Conservation (phyloP, 768 basidiomycete genomes). For the Collybia sordida region DNA sequence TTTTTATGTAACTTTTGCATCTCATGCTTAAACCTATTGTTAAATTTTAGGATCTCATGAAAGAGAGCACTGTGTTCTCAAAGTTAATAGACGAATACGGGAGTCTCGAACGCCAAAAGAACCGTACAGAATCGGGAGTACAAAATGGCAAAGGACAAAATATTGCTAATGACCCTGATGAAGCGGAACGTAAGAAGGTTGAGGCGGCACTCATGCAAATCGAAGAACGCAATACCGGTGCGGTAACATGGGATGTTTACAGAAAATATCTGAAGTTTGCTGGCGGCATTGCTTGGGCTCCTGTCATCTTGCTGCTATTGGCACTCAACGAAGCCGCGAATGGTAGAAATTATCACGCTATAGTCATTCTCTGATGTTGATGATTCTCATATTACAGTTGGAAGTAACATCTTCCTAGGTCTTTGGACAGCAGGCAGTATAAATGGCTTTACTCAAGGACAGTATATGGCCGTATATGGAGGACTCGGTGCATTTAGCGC, state of each 20-base stretch:
- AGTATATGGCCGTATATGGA: conserved; percentile 68
- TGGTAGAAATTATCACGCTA: conserved; percentile 30
- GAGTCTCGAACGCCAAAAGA: conserved; percentile 33
- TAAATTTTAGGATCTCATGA: conserved; percentile 40
- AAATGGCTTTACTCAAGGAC: conserved; percentile 50
- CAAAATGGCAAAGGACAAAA: conserved; percentile 6
- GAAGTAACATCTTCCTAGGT: conserved; percentile 66
- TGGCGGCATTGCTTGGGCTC: conserved; percentile 49
- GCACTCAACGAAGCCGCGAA: conserved; percentile 46
- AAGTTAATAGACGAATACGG: conserved; percentile 59
- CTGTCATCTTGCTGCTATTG: conserved; percentile 43
- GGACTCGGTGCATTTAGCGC: conserved; percentile 33
- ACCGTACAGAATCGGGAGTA: conserved; percentile 19
- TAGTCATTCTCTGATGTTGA: neutral
- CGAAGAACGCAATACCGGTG: conserved; percentile 58
- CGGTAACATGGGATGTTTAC: conserved; percentile 51
- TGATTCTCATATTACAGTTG: conserved; percentile 35
- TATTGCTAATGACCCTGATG: conserved; percentile 2
- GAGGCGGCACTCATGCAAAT: conserved; percentile 42
- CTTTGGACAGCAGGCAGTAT: conserved; percentile 67
- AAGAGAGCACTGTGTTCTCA: conserved; percentile 41
- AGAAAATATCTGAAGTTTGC: conserved; percentile 44
- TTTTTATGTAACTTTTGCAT: neutral
- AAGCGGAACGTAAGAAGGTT: conserved; percentile 23
- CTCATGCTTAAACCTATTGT: neutral